phyloP scores from a whole-genome alignment of 2,329 filamentous ascomycete genomes.

The Chrysosporium queenslandicum region DNA sequence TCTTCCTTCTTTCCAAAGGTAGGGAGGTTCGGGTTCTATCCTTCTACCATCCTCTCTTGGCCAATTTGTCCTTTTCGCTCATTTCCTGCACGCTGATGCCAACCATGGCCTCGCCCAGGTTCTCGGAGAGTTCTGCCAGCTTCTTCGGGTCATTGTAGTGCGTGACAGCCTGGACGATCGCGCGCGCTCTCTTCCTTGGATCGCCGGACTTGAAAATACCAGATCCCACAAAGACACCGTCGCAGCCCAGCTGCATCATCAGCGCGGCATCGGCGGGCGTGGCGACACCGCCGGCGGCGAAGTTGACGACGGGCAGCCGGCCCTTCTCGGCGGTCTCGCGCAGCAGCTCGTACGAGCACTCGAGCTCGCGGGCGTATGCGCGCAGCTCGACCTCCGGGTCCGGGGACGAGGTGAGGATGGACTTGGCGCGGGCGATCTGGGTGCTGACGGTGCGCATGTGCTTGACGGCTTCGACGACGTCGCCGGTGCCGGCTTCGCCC shows the following conservation, averaged over 20 bases:
- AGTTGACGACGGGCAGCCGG: conserved; percentile 89
- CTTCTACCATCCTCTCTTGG: conserved; percentile 67
- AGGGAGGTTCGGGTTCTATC: neutral
- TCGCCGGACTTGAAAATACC: conserved; percentile 97
- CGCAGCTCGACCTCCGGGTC: conserved; percentile 61
- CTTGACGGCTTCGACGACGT: conserved; percentile 90
- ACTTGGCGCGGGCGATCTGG: conserved; percentile 64
- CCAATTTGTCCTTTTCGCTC: conserved; percentile 69
- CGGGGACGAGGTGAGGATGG: conserved; percentile 38
- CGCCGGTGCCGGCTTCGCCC: conserved; percentile 92
- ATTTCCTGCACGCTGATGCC: conserved; percentile 79
- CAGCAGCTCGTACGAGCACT: conserved; percentile 66
- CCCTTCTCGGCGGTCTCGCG: conserved; percentile 80
- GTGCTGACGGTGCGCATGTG: conserved; percentile 87
- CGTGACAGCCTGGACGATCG: conserved; percentile 88
- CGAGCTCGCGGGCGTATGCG: conserved; percentile 70
- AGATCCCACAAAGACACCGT: conserved; percentile 92
- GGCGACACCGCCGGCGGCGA: conserved; percentile 97
- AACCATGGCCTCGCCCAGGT: conserved; percentile 95
- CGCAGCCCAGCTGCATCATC: conserved; percentile 98
- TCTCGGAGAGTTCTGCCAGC: conserved; percentile 74
- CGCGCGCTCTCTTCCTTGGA: conserved; percentile 77
- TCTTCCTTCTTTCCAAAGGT: neutral
- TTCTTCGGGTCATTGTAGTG: conserved; percentile 80
- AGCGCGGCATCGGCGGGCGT: conserved; percentile 93